These are phyloP conservation scores for Oryza meyeriana DNA, from an alignment of 176 grass and related monocot genomes.

Conservation along the genomic window DNA sequence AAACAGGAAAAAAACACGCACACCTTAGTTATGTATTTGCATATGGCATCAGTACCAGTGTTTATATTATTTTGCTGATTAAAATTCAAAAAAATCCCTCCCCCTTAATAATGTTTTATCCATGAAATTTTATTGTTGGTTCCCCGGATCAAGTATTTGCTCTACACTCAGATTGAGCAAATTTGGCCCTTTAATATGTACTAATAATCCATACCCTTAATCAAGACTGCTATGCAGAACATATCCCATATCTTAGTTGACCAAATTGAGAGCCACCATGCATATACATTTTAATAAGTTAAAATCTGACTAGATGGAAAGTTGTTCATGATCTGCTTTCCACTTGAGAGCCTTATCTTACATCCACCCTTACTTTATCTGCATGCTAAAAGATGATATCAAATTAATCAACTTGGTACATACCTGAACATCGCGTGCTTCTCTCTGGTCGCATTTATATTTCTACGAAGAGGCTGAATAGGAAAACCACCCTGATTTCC, in stretches of 20 bases:
- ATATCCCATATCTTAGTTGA: background rate
- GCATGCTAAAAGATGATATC: background rate
- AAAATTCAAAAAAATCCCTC: no score
- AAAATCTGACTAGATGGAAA: conserved; percentile 4
- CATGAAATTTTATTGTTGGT: no score
- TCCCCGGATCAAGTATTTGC: no score
- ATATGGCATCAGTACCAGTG: no score
- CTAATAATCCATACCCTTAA: background rate
- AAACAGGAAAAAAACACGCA: no score
- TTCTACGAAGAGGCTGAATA: background rate
- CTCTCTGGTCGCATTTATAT: background rate
- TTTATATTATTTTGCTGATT: no score
- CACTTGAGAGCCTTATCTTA: background rate
- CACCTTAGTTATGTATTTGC: no score
- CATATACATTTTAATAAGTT: background rate
- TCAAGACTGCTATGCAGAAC: background rate
- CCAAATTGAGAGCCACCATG: background rate
- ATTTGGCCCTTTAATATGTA: background rate
- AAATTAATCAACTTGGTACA: background rate
- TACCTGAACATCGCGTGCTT: background rate
- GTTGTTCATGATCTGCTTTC: background rate
- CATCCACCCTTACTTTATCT: background rate
- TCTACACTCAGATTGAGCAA: background rate
- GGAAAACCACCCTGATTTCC: background rate
- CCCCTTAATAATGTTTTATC: no score